These are phyloP conservation scores for Candida dajiaensis DNA, from an alignment of 805 yeast genomes.

Conservation along the genomic window DNA sequence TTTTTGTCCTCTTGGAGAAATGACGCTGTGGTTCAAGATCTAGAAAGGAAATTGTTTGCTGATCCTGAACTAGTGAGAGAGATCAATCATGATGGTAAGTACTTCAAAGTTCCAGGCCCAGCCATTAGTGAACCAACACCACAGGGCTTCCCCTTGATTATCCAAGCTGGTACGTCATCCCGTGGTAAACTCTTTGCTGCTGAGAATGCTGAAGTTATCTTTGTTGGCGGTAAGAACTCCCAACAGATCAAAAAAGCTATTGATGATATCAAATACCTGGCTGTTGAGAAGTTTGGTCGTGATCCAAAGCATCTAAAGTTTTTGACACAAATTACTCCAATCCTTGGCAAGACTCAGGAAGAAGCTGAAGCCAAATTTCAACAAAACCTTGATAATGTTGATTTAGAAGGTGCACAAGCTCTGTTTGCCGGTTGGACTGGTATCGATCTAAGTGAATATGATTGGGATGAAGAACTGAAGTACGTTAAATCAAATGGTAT, in stretches of 20 bases:
- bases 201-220: slow-evolving; percentile 37
- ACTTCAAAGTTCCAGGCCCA: slow-evolving; percentile 34
- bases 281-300: slow-evolving; percentile 27
- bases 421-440: slow-evolving; percentile 38
- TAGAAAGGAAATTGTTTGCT: slow-evolving; percentile 30
- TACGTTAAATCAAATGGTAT: slow-evolving; percentile 21
- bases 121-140: slow-evolving; percentile 36
- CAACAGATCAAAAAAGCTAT: slow-evolving; percentile 26
- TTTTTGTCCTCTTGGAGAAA: slow-evolving; percentile 39
- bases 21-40: slow-evolving; percentile 26
- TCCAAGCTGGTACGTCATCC: slow-evolving; percentile 40
- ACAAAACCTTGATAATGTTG: slow-evolving; percentile 24
- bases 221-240: slow-evolving; percentile 30
- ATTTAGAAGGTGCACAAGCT: slow-evolving; percentile 34
- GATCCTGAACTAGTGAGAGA: slow-evolving; percentile 31
- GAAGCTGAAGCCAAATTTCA: slow-evolving; percentile 30
- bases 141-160: slow-evolving; percentile 37
- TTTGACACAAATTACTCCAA: slow-evolving; percentile 27
- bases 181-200: slow-evolving; percentile 38
- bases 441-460: slow-evolving; percentile 30
- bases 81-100: slow-evolving; percentile 35
- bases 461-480: slow-evolving; percentile 26
- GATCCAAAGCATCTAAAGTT: slow-evolving; percentile 30
- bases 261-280: slow-evolving; percentile 26
- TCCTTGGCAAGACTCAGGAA: slow-evolving; percentile 33